These are phyloP conservation scores for Cucumis hystrix DNA, from an alignment of 306 rosid species.

Conservation along the genomic window DNA sequence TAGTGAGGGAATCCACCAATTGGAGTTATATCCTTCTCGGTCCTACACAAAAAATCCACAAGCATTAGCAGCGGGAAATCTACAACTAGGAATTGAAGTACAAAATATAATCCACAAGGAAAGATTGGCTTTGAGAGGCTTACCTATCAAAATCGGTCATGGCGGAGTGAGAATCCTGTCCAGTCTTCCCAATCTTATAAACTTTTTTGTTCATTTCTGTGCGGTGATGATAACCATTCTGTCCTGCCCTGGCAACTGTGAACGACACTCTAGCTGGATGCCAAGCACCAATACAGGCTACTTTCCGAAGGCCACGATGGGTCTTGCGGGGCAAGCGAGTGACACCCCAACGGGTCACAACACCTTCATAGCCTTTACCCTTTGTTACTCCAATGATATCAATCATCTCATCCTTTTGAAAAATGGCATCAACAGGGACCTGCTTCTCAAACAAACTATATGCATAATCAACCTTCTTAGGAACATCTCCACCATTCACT, in stretches of 20 bases:
- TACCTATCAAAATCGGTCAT: constrained; percentile 64
- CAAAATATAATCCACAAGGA: constrained; percentile 1
- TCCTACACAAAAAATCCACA: constrained; percentile 22
- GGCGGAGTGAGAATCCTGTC: constrained; percentile 50
- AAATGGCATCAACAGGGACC: constrained; percentile 61
- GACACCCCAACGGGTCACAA: constrained; percentile 74
- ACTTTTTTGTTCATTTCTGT: constrained; percentile 75
- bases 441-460: constrained; percentile 33
- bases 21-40: constrained; percentile 68
- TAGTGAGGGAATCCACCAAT: constrained; percentile 84
- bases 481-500: constrained; percentile 30
- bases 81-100: background rate
- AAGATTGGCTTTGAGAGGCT: too few relatives aligned
- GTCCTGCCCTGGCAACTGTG: constrained; percentile 90
- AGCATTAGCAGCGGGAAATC: background rate
- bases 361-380: constrained; percentile 82
- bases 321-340: constrained; percentile 86
- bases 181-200: constrained; percentile 57
- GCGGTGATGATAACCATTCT: constrained; percentile 75
- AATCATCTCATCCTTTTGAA: constrained; percentile 84
- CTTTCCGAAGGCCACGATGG: constrained; percentile 53
- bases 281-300: too few relatives aligned
- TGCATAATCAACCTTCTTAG: constrained; percentile 28
- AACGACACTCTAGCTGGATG: constrained; percentile 49
- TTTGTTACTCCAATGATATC: constrained; percentile 75